Evolutionary conservation across 306 rosid species (phyloP), one percentile per base, ranked within the genome.

Genomic region (Sphenostylis stenocarpa): DNA sequence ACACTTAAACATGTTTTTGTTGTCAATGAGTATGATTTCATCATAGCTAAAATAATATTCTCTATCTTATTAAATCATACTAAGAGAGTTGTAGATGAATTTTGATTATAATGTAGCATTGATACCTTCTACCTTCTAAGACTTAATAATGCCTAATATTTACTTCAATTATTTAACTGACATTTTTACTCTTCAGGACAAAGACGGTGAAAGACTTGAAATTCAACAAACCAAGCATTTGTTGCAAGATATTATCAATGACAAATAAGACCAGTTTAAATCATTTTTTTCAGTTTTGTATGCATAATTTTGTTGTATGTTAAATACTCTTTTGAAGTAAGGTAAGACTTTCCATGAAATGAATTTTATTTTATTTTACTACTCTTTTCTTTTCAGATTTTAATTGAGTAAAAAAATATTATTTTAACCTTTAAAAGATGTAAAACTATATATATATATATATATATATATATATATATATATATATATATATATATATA

Each of bases 201-300:
- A 51, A 65, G 72, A 70, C 49, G 83, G 85, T 4, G 81, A 81
- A 57, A 63, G 23, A 21, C 82, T 82, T 55, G 58, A 53, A 51
- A 70, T 74, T 29, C 70, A 87, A 41, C 65, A 78, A 69, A 75
- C 70, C 44, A 78, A 76, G 78, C 80, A 79, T 38, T 12, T 85
- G 79, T 29, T 90, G 67, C 76, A 81, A 24, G 81, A 87, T 23
- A 78, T 87, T 8, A 75, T 81, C 49, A 69, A 67, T 39, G 80
- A 51, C 76, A 69, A 76, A 57, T 83, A 85, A 79, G 57, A 44
- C 5, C 31, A 51, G 34, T 20, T 17, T 28, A 38, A 19, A 63
- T 45, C 12, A 34, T 20, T 1, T 70, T 8, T 2, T 77, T 33
- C 43, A 17, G 34, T 41, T 77, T 15, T 21, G 4, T 31, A 31